Percentiles rank a stretch among this genome's conserved stretches.
These are phyloP conservation scores for Metschnikowia peoriensis DNA, from an alignment of 805 yeast species.

Conservation along the genomic window DNA sequence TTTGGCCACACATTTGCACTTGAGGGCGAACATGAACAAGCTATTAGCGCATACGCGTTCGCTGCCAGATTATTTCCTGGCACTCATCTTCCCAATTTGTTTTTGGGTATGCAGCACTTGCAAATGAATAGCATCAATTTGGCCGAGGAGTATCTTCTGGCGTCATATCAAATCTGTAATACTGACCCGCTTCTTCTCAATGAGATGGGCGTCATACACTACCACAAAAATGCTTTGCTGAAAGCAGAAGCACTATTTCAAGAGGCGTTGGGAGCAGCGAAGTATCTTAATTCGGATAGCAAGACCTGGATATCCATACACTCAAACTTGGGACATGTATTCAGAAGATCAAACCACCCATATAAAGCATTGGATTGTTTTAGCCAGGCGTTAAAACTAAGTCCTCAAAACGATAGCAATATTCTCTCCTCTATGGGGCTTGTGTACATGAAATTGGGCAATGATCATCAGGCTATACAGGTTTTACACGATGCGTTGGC, in stretches of 20 bases:
- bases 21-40: conserved; percentile 99
- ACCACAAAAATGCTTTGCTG: conserved; percentile 64
- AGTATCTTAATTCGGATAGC: conserved; percentile 69
- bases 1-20: conserved; percentile 97
- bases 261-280: conserved; percentile 70
- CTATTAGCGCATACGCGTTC: conserved; percentile 93
- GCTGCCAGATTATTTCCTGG: conserved; percentile 91
- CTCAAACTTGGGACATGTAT: conserved; percentile 86
- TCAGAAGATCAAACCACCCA: conserved; percentile 59
- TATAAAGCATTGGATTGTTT: conserved; percentile 74
- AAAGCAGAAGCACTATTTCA: conserved; percentile 70
- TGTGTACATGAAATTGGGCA: conserved; percentile 68
- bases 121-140: conserved; percentile 79
- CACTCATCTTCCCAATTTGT: conserved; percentile 83
- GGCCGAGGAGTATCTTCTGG: conserved; percentile 80
- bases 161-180: conserved; percentile 75
- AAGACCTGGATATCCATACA: conserved; percentile 84
- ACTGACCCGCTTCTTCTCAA: conserved; percentile 85
- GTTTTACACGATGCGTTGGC: conserved; percentile 79
- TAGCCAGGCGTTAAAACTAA: conserved; percentile 66
- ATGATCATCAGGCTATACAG: conserved; percentile 65
- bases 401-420: conserved; percentile 67
- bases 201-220: conserved; percentile 90
- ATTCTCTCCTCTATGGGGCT: conserved; percentile 83
- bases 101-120: conserved; percentile 93